phyloP scores from a whole-genome alignment of 345 rosid genomes.

The Ceriops decandra region DNA sequence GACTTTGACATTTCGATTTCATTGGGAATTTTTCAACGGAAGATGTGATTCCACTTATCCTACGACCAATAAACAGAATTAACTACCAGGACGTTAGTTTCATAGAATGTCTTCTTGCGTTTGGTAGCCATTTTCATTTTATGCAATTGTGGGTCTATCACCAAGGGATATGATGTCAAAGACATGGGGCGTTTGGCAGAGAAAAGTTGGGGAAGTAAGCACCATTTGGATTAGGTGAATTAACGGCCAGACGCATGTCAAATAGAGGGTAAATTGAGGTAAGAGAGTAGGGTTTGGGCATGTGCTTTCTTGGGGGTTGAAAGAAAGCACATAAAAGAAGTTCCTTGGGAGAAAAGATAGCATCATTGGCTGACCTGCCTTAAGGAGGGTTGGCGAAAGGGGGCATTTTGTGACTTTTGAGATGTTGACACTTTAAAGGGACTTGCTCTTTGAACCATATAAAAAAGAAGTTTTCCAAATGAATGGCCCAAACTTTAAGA shows the following conservation, averaged over 20 bases:
- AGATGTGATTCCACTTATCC: no score
- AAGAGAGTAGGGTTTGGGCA: conserved; percentile 25
- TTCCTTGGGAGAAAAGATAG: no score
- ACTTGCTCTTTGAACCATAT: background rate
- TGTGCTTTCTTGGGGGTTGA: background rate
- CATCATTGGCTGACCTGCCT: background rate
- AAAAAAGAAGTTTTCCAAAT: no score
- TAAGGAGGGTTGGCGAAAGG: background rate
- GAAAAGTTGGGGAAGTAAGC: conserved; percentile 29
- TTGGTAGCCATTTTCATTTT: background rate
- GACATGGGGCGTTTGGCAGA: conserved; percentile 10
- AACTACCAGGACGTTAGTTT: no score
- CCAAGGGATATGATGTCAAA: background rate
- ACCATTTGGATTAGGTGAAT: conserved; percentile 14
- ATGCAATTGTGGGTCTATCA: background rate
- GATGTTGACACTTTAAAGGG: background rate
- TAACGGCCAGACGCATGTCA: background rate
- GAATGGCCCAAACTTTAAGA: no score
- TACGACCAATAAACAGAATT: no score
- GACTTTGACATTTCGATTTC: no score
- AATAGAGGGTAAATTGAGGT: conserved; percentile 19
- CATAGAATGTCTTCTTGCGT: background rate
- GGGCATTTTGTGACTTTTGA: background rate
- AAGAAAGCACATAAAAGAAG: no score
- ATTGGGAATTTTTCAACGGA: no score